These are phyloP conservation scores for Amanita inopinata DNA, from an alignment of 768 basidiomycete genomes.

Conservation along the genomic window DNA sequence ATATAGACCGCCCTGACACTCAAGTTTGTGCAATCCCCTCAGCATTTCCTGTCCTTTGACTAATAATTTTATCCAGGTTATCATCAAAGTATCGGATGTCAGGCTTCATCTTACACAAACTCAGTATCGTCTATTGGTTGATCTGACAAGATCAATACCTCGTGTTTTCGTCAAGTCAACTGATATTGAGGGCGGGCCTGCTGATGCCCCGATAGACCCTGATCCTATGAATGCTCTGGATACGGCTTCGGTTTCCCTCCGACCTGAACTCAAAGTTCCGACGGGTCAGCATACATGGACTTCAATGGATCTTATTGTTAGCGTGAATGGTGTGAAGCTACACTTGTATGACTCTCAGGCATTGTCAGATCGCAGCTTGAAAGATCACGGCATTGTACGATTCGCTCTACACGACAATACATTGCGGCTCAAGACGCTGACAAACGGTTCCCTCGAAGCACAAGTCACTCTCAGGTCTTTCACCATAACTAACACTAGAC, in stretches of 20 bases:
- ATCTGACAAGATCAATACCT: constrained; percentile 59
- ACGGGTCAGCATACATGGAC: constrained; percentile 33
- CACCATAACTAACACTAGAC: constrained; percentile 81
- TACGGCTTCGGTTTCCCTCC: constrained; percentile 28
- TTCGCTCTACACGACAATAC: constrained; percentile 77
- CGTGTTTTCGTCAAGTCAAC: constrained; percentile 36
- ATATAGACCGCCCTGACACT: constrained; percentile 55
- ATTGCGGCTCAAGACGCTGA: constrained; percentile 71
- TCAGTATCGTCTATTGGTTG: constrained; percentile 69
- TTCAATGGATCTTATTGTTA: constrained; percentile 63
- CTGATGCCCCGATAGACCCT: not conserved
- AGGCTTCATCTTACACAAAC: constrained; percentile 74
- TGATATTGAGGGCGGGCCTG: constrained; percentile 1
- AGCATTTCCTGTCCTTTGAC: not conserved
- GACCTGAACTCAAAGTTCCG: constrained; percentile 47
- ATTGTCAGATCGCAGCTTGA: constrained; percentile 43
- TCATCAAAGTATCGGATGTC: constrained; percentile 72
- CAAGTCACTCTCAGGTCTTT: constrained; percentile 87
- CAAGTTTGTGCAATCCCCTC: constrained; percentile 40
- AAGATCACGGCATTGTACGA: constrained; percentile 73
- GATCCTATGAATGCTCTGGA: not conserved
- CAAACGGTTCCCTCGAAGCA: constrained; percentile 77
- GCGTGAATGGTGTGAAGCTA: constrained; percentile 62
- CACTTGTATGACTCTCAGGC: constrained; percentile 77
- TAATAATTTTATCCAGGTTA: constrained; percentile 37